Percentiles rank a stretch among this genome's conserved stretches.
phyloP scores from a whole-genome alignment of 306 rosid genomes.

The Canavalia gladiata region DNA sequence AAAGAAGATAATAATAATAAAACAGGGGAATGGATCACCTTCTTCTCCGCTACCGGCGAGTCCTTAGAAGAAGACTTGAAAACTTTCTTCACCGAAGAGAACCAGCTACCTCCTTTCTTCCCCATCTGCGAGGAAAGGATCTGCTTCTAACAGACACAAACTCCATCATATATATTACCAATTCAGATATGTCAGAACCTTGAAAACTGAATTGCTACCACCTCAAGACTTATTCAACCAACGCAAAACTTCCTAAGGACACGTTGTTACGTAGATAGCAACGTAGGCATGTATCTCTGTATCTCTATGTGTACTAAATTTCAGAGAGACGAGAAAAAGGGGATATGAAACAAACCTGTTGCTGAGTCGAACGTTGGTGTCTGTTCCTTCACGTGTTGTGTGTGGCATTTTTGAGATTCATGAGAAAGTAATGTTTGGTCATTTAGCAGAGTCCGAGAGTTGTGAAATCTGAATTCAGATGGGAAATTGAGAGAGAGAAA shows the following conservation, averaged over 20 bases:
- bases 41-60: constrained; percentile 61
- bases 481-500: constrained; percentile 40
- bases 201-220: constrained; percentile 2
- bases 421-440: constrained; percentile 17
- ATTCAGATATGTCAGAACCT: constrained; percentile 41
- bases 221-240: constrained; percentile 7
- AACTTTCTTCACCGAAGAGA: constrained; percentile 88
- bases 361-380: constrained; percentile 14
- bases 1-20: neutral
- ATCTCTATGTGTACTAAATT: neutral
- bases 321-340: neutral
- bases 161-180: constrained; percentile 32
- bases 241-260: neutral
- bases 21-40: constrained; percentile 56
- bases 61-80: constrained; percentile 81
- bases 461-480: neutral
- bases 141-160: constrained; percentile 37
- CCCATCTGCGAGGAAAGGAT: constrained; percentile 69
- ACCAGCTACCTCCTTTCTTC: constrained; percentile 89
- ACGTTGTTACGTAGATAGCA: neutral
- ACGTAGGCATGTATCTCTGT: neutral
- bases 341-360: constrained; percentile 14
- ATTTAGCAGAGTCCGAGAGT: constrained; percentile 28
- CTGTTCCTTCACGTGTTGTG: neutral
- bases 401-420: constrained; percentile 35